Evolutionary conservation across 2,329 filamentous ascomycete species (phyloP).

Genomic region (Monosporascus cannonballus): DNA sequence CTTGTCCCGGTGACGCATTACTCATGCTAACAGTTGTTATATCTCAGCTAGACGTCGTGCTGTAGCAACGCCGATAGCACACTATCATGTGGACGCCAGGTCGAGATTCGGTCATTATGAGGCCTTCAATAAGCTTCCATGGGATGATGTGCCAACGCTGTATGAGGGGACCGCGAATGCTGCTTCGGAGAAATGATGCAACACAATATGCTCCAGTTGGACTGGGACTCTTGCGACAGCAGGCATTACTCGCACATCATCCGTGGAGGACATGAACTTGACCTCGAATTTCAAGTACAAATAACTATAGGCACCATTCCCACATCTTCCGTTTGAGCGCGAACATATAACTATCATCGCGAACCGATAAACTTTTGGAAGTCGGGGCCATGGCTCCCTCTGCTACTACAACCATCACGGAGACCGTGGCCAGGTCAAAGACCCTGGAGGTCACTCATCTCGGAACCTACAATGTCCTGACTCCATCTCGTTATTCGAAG

Average conservation of each 20-base stretch:
- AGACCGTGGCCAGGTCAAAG: conserved; percentile 14
- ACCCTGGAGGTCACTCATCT: conserved; percentile 12
- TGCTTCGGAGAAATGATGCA: not conserved
- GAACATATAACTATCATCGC: no score
- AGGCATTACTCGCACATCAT: not conserved
- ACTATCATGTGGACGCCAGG: not conserved
- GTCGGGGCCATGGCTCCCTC: conserved; percentile 23
- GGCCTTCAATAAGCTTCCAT: not conserved
- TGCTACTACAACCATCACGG: conserved; percentile 21
- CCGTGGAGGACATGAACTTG: not conserved
- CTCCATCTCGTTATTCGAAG: conserved; percentile 16
- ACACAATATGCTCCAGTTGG: not conserved
- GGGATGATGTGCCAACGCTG: not conserved
- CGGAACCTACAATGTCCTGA: conserved; percentile 24
- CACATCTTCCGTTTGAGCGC: not conserved
- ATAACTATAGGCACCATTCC: not conserved
- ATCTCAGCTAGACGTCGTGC: no score
- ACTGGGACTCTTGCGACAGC: not conserved
- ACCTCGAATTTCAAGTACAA: not conserved
- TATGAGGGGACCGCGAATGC: not conserved
- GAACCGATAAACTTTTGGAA: no score
- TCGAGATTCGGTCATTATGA: not conserved
- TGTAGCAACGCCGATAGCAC: not conserved
- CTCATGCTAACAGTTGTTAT: no score
- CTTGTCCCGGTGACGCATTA: no score